Conservation (phyloP, 495 filamentous ascomycete species). For the Penicillium macrosclerotiorum region DNA sequence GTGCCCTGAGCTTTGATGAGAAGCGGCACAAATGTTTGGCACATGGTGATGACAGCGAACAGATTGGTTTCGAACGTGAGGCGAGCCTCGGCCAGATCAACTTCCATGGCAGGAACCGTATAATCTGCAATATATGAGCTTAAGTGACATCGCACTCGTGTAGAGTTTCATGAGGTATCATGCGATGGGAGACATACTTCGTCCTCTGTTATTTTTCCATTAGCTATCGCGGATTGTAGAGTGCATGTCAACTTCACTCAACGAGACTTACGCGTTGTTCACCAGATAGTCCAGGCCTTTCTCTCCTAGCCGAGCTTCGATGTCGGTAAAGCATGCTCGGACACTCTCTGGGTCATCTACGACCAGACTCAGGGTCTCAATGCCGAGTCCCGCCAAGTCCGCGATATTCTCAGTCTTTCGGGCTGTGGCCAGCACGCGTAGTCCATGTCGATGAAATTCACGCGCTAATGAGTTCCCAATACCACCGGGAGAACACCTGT, state of each 20-base stretch:
- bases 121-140: slow-evolving; percentile 41
- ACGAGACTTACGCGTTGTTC: slow-evolving; percentile 57
- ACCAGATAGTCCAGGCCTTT: slow-evolving; percentile 55
- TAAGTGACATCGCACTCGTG: background rate
- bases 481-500: slow-evolving; percentile 54
- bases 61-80: slow-evolving; percentile 58
- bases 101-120: slow-evolving; percentile 60
- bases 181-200: slow-evolving; percentile 28
- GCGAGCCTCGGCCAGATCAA: slow-evolving; percentile 49
- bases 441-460: slow-evolving; percentile 50
- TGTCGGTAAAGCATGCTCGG: slow-evolving; percentile 37
- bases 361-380: slow-evolving; percentile 54
- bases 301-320: slow-evolving; percentile 41
- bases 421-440: slow-evolving; percentile 58
- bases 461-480: slow-evolving; percentile 58
- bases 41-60: slow-evolving; percentile 58
- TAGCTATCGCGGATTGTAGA: slow-evolving; percentile 9
- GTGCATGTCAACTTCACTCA: no score
- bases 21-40: slow-evolving; percentile 56
- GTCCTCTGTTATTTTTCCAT: slow-evolving; percentile 24
- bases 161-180: no score
- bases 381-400: slow-evolving; percentile 45
- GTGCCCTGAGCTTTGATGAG: slow-evolving; percentile 58
- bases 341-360: slow-evolving; percentile 50
- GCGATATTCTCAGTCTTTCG: slow-evolving; percentile 47